Evolutionary conservation across 2,329 filamentous ascomycete species (phyloP).

Genomic region (Whalleya microplaca): DNA sequence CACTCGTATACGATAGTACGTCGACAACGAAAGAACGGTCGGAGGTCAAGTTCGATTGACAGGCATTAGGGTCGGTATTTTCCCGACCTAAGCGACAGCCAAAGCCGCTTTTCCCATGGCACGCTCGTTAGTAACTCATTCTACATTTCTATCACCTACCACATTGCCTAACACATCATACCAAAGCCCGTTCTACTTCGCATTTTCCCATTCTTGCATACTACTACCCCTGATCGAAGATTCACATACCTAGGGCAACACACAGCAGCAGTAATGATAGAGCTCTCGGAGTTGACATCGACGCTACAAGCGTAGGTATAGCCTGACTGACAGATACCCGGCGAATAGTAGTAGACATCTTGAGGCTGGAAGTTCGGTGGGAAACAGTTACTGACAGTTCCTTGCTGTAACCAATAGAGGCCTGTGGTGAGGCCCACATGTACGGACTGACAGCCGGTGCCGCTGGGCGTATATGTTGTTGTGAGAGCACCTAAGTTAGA

Average conservation of each 20-base stretch:
- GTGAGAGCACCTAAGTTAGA: conserved; percentile 8
- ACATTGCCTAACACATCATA: too few relatives aligned
- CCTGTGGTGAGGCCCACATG: background rate
- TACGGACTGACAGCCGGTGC: conserved; percentile 6
- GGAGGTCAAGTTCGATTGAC: background rate
- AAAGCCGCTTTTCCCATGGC: background rate
- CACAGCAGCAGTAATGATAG: conserved; percentile 2
- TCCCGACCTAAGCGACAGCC: background rate
- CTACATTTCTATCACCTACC: background rate
- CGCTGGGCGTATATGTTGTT: conserved; percentile 2
- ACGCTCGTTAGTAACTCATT: background rate
- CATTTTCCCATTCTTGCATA: too few relatives aligned
- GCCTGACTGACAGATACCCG: conserved; percentile 3
- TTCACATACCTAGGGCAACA: conserved; percentile 7
- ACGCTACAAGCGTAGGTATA: conserved; percentile 1
- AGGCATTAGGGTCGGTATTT: background rate
- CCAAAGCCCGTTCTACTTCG: too few relatives aligned
- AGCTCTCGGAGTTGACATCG: background rate
- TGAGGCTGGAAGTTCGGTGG: background rate
- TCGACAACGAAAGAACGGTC: conserved; percentile 4
- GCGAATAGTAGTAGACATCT: conserved; percentile 6
- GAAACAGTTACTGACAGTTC: conserved; percentile 5
- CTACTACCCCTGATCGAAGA: background rate
- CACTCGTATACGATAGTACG: background rate
- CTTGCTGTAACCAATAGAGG: background rate